Base-by-base conservation (phyloP, 257 asterid genomes). In the Nicotiana undulata region DNA sequence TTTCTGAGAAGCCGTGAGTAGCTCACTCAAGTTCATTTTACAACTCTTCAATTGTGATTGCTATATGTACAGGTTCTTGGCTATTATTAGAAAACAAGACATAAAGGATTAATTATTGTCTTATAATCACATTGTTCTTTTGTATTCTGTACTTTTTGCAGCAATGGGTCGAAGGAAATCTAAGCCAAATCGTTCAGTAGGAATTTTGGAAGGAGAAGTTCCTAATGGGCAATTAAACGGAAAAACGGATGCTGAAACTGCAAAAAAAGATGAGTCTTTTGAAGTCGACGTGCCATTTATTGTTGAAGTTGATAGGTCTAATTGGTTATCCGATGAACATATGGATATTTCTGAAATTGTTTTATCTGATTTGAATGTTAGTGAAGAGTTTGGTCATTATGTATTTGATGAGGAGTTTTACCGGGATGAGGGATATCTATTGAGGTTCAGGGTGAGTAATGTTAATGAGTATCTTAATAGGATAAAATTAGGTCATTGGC, bases 401-500 rank as follows among this genome's bases (percentile, higher is more conserved):
- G 67, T 60, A 16, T 63, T 93, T 83, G 82, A 82, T 55, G 91
- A 91, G 79, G 95, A 89, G 52, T 86, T 92, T 51, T 86, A 9
- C 66, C 24, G 78, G 37, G 92, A 89, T 86, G 84, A 94, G 0
- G 81, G 88, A 63, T 89, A 58, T 84, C 86, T 83, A 22, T 86
- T 91, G 88, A 89, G 97, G 91, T 92, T 93, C 83, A 88, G 86
- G 86, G 76, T 91, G 88, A 86, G 82, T 70, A 84, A 88, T 83
- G 93, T 88, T 76, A 87, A 85, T 49, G 94, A 84, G 83, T 92
- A 82, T 92, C 91, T 92, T 59, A 86, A 56, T 80, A 89, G 96
- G 34, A 91, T 93, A 78, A 95, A 90, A 85, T 85, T 93, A 83
- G 99, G 99, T 84, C 96, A 93, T 77, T 95, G 98, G 99, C 99